Evolutionary conservation across 1,284 basidiomycete species (phyloP).

Genomic region (Hypsizygus ulmarius): DNA sequence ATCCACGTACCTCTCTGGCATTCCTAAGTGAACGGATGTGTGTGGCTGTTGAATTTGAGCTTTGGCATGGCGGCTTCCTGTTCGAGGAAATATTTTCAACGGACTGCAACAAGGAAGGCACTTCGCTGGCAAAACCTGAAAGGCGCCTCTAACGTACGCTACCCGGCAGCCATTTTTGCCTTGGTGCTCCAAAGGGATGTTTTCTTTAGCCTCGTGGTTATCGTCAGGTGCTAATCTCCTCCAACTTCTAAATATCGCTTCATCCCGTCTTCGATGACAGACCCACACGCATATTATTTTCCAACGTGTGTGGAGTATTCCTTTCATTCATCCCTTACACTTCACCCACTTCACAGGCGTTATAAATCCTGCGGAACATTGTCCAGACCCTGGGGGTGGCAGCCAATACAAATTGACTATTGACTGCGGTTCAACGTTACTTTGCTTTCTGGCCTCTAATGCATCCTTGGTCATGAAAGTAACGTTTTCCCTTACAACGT

Average conservation of each 20-base stretch:
- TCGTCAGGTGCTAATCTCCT: conserved; percentile 10
- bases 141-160: background rate
- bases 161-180: background rate
- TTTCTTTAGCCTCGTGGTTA: conserved; percentile 17
- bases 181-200: background rate
- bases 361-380: background rate
- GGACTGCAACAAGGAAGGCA: too few species aligned
- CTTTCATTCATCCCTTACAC: conserved; percentile 6
- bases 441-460: background rate
- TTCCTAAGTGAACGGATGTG: background rate
- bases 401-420: background rate
- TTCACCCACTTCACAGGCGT: conserved; percentile 3
- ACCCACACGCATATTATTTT: background rate
- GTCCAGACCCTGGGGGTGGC: background rate
- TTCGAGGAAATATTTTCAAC: background rate
- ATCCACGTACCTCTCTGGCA: conserved; percentile 7
- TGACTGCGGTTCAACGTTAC: background rate
- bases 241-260: background rate
- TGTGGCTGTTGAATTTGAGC: background rate
- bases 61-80: background rate
- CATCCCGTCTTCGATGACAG: background rate
- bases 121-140: too few species aligned
- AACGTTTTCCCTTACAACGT: background rate
- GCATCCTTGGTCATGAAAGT: background rate
- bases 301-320: conserved; percentile 1